phyloP scores from a whole-genome alignment of 805 yeast genomes.

The Kuraishia hungarica region DNA sequence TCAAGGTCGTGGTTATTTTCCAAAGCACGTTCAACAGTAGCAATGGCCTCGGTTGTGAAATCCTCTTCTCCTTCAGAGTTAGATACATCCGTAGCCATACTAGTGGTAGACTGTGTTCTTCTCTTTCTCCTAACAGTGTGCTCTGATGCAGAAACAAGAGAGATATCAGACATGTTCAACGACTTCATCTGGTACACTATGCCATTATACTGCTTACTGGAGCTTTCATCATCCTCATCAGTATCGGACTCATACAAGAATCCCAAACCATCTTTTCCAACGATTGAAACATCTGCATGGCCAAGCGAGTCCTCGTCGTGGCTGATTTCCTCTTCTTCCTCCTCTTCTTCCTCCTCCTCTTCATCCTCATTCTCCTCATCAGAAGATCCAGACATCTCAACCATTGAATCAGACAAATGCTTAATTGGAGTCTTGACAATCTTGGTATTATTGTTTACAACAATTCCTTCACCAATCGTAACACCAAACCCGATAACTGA shows the following conservation, averaged over 20 bases:
- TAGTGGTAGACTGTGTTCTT: constrained; percentile 26
- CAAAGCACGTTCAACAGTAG: constrained; percentile 86
- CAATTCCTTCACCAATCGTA: constrained; percentile 44
- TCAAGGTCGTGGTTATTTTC: constrained; percentile 89
- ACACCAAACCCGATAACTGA: constrained; percentile 75
- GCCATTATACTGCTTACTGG: constrained; percentile 25
- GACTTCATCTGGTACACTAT: constrained; percentile 33
- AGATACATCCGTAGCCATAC: constrained; percentile 29
- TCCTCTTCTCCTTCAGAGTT: constrained; percentile 52
- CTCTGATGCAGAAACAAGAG: constrained; percentile 34
- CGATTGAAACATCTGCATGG: constrained; percentile 25
- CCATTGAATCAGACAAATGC: constrained; percentile 17
- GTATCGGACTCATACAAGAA: constrained; percentile 32
- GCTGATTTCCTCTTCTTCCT: constrained; percentile 8
- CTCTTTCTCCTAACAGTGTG: constrained; percentile 25
- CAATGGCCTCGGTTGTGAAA: constrained; percentile 84
- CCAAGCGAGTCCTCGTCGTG: constrained; percentile 12
- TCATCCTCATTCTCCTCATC: constrained; percentile 16
- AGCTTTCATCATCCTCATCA: constrained; percentile 25
- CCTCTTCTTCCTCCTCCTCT: constrained; percentile 14
- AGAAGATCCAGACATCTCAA: constrained; percentile 18
- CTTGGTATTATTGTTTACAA: constrained; percentile 41
- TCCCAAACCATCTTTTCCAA: constrained; percentile 45
- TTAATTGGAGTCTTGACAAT: constrained; percentile 40
- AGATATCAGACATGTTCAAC: constrained; percentile 43